These are phyloP conservation scores for Oidium heveae DNA, from an alignment of 2,329 filamentous ascomycete species.

Conservation along the genomic window DNA sequence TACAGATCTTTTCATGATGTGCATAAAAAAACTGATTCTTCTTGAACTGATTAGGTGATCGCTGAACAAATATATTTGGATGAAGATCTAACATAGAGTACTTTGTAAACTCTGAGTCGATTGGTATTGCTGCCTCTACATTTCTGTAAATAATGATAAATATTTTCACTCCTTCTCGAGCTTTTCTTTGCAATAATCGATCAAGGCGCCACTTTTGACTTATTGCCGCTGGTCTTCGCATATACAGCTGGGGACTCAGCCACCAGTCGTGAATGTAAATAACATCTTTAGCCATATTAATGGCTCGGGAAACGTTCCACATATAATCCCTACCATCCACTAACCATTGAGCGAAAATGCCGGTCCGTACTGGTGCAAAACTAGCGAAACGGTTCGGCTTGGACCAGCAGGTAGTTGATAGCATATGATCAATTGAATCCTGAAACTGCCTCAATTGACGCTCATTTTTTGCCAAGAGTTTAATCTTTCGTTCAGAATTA, in stretches of 20 bases:
- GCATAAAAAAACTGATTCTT: constrained; percentile 99
- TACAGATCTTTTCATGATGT: constrained; percentile 93
- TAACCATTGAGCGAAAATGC: constrained; percentile 83
- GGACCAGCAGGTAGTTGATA: constrained; percentile 59
- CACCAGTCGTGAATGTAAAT: constrained; percentile 99
- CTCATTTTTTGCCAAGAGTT: constrained; percentile 75
- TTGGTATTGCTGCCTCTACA: constrained; percentile 88
- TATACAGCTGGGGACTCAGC: constrained; percentile 87
- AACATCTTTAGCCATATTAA: constrained; percentile 90
- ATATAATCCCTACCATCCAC: constrained; percentile 95
- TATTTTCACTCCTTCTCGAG: constrained; percentile 83
- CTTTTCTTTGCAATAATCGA: constrained; percentile 76
- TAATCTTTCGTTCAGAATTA: constrained; percentile 80
- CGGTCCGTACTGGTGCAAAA: constrained; percentile 69
- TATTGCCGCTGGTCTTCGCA: constrained; percentile 79
- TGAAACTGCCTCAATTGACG: constrained; percentile 78
- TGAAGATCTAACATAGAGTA: constrained; percentile 87
- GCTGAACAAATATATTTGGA: constrained; percentile 84
- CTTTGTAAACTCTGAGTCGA: constrained; percentile 96
- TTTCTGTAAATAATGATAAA: constrained; percentile 97
- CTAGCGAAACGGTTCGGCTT: constrained; percentile 70
- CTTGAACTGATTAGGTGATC: constrained; percentile 91
- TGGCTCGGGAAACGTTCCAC: constrained; percentile 95
- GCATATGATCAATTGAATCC: constrained; percentile 74
- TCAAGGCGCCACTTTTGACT: constrained; percentile 97